Evolutionary conservation across 2,329 filamentous ascomycete genomes (phyloP), one percentile per base, ranked within the genome.

Genomic region (Aspergillus fumigatus): DNA sequence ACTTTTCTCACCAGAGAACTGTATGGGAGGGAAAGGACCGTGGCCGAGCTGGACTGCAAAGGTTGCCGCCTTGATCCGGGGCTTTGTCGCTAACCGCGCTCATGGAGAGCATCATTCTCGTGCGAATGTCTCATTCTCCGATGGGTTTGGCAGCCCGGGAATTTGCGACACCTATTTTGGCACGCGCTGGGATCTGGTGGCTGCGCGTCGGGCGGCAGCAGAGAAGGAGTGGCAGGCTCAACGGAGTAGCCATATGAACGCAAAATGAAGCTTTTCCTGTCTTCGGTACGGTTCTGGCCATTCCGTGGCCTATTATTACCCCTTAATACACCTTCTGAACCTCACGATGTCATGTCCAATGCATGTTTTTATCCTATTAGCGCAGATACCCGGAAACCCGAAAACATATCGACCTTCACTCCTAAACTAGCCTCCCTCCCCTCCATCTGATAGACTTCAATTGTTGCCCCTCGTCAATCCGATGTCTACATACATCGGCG

Each of bases 131-230:
- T 53, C 51, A 9, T 53, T 53, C 14, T 53, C 51, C 3, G 40
- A 53, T 23, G 51, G 40, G 3, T 53, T 53, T 11, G 51, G 40
- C 29, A 53, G 51, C 25, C 51, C 51, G 1, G 51, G 40, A 1
- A 23, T 53, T 2, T 53, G 51, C 8, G 51, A 53, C 23, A 45
- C 14, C 8, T 41, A 48, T 23, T 48, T 53, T 10, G 51, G 51
- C 17, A 53, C 51, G 40, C 51, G 51, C 8, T 53, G 51, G 51
- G 51, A 53, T 25, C 21, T 53, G 51, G 43, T 45, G 43, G 21
- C 38, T 3, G 11, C 35, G 21, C 51, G 27, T 7, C 23, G 40
- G 32, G 40, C 11, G 9, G 38, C 41, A 23, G 40, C 43, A 26
- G 51, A 35, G 41, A 25, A 53, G 43, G 49, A 51, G 29, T 51